phyloP scores from a whole-genome alignment of 2,329 filamentous ascomycete species.

The Arthroderma uncinatum region DNA sequence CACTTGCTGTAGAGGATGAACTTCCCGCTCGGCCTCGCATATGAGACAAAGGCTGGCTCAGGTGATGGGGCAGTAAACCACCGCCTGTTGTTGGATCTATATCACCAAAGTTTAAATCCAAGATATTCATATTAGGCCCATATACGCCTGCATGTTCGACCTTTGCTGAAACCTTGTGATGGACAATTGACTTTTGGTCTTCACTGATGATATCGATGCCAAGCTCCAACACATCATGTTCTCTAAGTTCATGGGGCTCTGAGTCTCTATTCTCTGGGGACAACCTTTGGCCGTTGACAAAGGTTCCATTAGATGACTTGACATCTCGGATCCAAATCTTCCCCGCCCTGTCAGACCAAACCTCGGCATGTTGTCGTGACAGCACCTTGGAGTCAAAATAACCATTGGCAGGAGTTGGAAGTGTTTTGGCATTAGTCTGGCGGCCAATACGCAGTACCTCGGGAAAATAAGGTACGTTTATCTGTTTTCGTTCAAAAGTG shows the following conservation, averaged over 20 bases:
- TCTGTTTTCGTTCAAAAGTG: conserved; percentile 94
- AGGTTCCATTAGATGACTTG: conserved; percentile 97
- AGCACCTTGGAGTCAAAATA: conserved; percentile 98
- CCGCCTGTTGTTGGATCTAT: conserved; percentile 67
- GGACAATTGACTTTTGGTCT: conserved; percentile 95
- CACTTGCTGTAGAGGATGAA: conserved; percentile 55
- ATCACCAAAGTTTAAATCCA: conserved; percentile 88
- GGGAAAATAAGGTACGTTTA: conserved; percentile 83
- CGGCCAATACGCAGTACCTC: conserved; percentile 89
- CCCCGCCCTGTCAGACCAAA: conserved; percentile 74
- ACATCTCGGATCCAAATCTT: conserved; percentile 96
- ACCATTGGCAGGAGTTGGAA: conserved; percentile 81
- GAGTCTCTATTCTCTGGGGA: conserved; percentile 94
- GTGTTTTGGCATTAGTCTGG: conserved; percentile 93
- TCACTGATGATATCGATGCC: conserved; percentile 98
- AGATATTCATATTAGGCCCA: conserved; percentile 52
- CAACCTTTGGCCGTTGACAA: conserved; percentile 83
- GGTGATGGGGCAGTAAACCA: conserved; percentile 57
- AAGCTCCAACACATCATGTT: conserved; percentile 82
- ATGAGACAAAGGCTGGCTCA: conserved; percentile 53
- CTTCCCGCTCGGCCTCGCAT: conserved; percentile 60
- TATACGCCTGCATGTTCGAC: conserved; percentile 89
- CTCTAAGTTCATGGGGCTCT: conserved; percentile 84
- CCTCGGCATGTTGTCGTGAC: conserved; percentile 88
- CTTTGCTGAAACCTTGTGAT: conserved; percentile 95